These are phyloP conservation scores for Stylonectria norvegica DNA, from an alignment of 2,329 filamentous ascomycete species.

Conservation along the genomic window DNA sequence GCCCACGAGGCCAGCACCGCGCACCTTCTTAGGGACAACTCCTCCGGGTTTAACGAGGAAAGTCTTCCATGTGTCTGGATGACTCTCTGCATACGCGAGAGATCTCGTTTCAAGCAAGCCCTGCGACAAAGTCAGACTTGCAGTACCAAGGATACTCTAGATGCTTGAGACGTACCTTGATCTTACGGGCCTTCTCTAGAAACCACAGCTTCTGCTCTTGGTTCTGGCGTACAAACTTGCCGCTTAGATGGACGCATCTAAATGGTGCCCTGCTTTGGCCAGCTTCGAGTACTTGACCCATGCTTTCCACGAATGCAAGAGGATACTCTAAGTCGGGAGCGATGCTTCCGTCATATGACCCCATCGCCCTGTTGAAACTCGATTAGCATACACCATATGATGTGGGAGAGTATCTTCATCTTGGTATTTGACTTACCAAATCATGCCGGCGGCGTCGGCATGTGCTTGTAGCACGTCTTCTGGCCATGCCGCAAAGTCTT, in stretches of 20 bases:
- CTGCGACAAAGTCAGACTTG: conserved; percentile 6
- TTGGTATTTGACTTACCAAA: conserved; percentile 14
- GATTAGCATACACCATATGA: neutral
- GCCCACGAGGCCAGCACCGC: neutral
- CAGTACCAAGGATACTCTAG: rapidly evolving
- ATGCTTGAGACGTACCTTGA: conserved; percentile 9
- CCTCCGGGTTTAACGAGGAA: conserved; percentile 18
- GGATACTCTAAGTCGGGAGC: conserved; percentile 21
- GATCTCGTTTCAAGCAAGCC: conserved; percentile 16
- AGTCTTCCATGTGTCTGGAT: conserved; percentile 12
- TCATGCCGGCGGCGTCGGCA: conserved; percentile 21
- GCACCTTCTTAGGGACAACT: conserved; percentile 6
- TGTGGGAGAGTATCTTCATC: neutral
- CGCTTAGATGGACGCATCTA: conserved; percentile 32
- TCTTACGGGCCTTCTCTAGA: conserved; percentile 15
- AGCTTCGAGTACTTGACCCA: conserved; percentile 7
- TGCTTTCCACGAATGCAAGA: conserved; percentile 12
- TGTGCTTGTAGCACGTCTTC: conserved; percentile 11
- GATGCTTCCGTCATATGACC: conserved; percentile 16
- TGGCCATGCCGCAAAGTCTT: conserved; percentile 19
- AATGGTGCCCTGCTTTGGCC: conserved; percentile 14
- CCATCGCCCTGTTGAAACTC: conserved; percentile 14
- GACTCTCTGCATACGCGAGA: conserved; percentile 6
- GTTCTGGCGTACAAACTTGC: conserved; percentile 31
- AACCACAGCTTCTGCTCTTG: conserved; percentile 31